Conservation (phyloP, 2,329 filamentous ascomycete genomes). For the Colletotrichum destructivum region DNA sequence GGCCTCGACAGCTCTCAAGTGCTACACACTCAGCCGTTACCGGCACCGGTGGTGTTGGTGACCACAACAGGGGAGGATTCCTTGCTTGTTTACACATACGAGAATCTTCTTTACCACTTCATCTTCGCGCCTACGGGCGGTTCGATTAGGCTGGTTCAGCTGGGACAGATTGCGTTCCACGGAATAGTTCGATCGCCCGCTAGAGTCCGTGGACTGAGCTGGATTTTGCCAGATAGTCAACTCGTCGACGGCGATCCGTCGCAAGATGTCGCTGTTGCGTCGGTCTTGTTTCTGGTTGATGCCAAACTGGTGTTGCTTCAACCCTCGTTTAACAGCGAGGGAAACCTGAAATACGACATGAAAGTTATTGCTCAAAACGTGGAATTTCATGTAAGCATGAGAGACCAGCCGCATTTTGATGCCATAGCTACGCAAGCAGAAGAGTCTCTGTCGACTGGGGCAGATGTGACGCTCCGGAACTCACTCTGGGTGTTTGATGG, state of each 20-base stretch:
- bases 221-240: conserved; percentile 94
- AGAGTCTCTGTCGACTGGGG: conserved; percentile 3
- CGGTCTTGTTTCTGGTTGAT: conserved; percentile 96
- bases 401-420: conserved; percentile 77
- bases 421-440: conserved; percentile 49
- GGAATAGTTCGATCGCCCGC: conserved; percentile 96
- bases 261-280: conserved; percentile 93
- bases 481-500: conserved; percentile 98
- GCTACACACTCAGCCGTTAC: conserved; percentile 83
- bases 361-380: conserved; percentile 95
- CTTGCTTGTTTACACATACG: conserved; percentile 95
- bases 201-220: conserved; percentile 92
- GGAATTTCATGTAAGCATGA: conserved; percentile 94
- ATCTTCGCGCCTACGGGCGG: conserved; percentile 83
- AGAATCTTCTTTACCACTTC: conserved; percentile 96
- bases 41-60: conserved; percentile 90
- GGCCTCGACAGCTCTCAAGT: conserved; percentile 80
- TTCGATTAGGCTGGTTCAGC: conserved; percentile 84
- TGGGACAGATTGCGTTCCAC: conserved; percentile 98
- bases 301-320: conserved; percentile 95
- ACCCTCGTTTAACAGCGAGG: conserved; percentile 85
- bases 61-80: conserved; percentile 94
- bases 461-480: conserved; percentile 71
- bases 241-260: conserved; percentile 92
- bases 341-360: conserved; percentile 98